These are phyloP conservation scores for Scolecobasidium constrictum DNA, from an alignment of 2,329 filamentous ascomycete species.

Conservation along the genomic window DNA sequence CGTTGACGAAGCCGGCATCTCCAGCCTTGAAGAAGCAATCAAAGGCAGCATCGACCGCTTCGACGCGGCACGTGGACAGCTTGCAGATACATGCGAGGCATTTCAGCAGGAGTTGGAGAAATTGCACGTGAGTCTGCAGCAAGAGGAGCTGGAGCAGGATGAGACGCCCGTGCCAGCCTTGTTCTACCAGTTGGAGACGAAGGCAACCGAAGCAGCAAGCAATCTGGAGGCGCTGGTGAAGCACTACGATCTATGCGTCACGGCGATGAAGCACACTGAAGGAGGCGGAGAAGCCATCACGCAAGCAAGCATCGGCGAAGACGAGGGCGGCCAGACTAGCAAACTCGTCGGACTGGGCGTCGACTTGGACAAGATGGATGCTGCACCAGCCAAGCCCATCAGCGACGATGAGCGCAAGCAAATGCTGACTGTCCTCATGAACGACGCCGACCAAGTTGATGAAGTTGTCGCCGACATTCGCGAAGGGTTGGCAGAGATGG, in stretches of 20 bases:
- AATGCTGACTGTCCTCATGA: conserved; percentile 69
- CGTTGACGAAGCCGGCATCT: conserved; percentile 61
- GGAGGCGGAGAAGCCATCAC: conserved; percentile 37
- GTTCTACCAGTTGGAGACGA: conserved; percentile 49
- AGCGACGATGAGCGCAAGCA: conserved; percentile 66
- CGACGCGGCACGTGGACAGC: conserved; percentile 53
- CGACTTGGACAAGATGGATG: conserved; percentile 13
- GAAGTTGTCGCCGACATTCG: conserved; percentile 58
- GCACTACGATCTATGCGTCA: conserved; percentile 90
- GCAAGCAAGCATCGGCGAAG: conserved; percentile 23
- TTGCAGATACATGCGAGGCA: conserved; percentile 43
- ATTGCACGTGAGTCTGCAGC: conserved; percentile 2
- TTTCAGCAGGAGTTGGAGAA: conserved; percentile 61
- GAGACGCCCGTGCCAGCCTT: conserved; percentile 31
- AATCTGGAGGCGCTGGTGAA: conserved; percentile 69
- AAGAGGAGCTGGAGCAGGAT: not conserved
- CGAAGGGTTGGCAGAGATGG: conserved; percentile 67
- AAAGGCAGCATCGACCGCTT: conserved; percentile 62
- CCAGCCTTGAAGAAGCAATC: conserved; percentile 52
- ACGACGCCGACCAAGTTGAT: conserved; percentile 54
- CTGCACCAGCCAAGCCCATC: conserved; percentile 53
- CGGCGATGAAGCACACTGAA: conserved; percentile 82
- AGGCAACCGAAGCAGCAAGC: conserved; percentile 74
- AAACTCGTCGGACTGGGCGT: conserved; percentile 15
- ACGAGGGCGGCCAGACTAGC: conserved; percentile 13